Conservation (phyloP, 2,329 filamentous ascomycete species). For the Xylariaceae sp. region DNA sequence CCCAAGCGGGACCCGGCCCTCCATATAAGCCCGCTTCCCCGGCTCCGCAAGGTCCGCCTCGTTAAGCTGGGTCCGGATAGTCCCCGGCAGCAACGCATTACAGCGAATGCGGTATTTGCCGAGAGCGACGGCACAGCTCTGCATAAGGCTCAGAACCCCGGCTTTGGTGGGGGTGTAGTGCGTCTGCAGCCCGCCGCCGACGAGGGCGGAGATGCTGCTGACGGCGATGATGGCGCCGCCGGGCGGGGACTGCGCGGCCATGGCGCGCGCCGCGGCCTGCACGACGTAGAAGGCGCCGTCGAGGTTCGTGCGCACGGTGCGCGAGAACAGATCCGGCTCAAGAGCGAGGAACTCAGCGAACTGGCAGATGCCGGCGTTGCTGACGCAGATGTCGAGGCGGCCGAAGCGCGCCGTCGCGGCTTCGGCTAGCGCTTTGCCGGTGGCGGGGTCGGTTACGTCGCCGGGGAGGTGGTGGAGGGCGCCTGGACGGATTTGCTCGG, state of each 20-base stretch:
- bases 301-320: slow-evolving; percentile 75
- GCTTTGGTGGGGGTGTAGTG: slow-evolving; percentile 91
- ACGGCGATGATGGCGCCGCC: slow-evolving; percentile 79
- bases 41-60: slow-evolving; percentile 74
- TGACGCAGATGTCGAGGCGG: slow-evolving; percentile 73
- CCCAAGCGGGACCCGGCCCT: slow-evolving; percentile 73
- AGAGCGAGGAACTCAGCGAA: slow-evolving; percentile 84
- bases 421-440: slow-evolving; percentile 63
- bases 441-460: slow-evolving; percentile 71
- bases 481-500: slow-evolving; percentile 45
- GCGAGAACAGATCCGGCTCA: slow-evolving; percentile 62
- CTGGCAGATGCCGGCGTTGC: slow-evolving; percentile 82
- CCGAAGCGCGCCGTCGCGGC: slow-evolving; percentile 58
- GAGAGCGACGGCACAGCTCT: slow-evolving; percentile 74
- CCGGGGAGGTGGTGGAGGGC: slow-evolving; percentile 65
- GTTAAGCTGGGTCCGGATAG: slow-evolving; percentile 78
- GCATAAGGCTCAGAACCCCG: slow-evolving; percentile 75
- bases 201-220: slow-evolving; percentile 68
- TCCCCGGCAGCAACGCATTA: slow-evolving; percentile 79
- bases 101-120: slow-evolving; percentile 73
- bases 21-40: slow-evolving; percentile 71
- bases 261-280: slow-evolving; percentile 79
- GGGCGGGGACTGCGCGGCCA: slow-evolving; percentile 61
- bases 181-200: slow-evolving; percentile 72
- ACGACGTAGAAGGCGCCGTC: slow-evolving; percentile 84